Conservation (phyloP, 208 protist species). For the Crithidia mellificae region DNA sequence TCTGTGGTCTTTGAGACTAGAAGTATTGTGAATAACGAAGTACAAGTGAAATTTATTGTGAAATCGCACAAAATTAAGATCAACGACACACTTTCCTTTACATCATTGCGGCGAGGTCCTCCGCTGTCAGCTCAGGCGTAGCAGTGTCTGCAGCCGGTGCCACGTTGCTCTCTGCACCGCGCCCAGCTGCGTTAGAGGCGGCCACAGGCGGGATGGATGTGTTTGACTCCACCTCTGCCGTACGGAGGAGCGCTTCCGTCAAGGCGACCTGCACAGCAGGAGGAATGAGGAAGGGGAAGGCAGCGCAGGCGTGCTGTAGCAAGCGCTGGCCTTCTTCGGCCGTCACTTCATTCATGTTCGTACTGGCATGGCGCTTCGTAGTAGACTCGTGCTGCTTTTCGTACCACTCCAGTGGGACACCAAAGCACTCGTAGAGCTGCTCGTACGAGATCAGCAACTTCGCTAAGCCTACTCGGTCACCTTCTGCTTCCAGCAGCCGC, state of each 20-base stretch:
- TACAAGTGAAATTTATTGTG: too few species aligned
- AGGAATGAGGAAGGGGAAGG: slow-evolving; percentile 23
- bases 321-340: neutral
- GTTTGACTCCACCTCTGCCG: neutral
- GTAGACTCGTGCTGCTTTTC: neutral
- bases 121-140: slow-evolving; percentile 19
- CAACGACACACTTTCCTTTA: too few species aligned
- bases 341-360: neutral
- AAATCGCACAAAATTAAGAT: too few species aligned
- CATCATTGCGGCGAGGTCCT: slow-evolving; percentile 27
- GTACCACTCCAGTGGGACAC: slow-evolving; percentile 38
- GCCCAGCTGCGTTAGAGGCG: neutral
- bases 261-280: slow-evolving; percentile 18
- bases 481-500: slow-evolving; percentile 26
- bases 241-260: neutral
- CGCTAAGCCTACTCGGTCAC: slow-evolving; percentile 23
- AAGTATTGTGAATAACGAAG: too few species aligned
- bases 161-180: too few species aligned
- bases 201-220: neutral
- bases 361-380: neutral
- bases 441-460: slow-evolving; percentile 42
- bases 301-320: slow-evolving; percentile 4
- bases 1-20: too few species aligned
- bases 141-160: too few species aligned
- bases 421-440: slow-evolving; percentile 45